Percentiles rank a stretch among this genome's conserved stretches.
phyloP scores from a whole-genome alignment of 2,329 filamentous ascomycete genomes.

The Scedosporium apiospermum region DNA sequence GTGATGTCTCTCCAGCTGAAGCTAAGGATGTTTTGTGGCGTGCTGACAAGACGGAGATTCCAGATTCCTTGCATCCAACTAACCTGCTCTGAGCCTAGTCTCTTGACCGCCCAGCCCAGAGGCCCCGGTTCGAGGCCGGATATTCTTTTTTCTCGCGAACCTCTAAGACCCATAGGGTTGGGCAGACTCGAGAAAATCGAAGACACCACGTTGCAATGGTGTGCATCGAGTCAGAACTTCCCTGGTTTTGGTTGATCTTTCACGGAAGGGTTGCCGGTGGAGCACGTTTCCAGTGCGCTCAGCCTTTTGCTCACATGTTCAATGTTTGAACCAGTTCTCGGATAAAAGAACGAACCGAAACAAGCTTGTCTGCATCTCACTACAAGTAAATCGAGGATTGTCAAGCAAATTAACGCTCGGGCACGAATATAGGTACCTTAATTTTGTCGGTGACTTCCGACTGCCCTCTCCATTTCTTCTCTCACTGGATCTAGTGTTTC shows the following conservation, averaged over 20 bases:
- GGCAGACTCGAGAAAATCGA: neutral
- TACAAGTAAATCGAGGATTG: neutral
- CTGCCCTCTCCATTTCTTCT: neutral
- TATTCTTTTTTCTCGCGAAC: neutral
- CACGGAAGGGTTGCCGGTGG: neutral
- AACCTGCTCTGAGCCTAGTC: neutral
- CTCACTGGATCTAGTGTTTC: neutral
- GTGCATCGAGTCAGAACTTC: neutral
- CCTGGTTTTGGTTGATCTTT: neutral
- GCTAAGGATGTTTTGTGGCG: neutral
- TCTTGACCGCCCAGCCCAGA: neutral
- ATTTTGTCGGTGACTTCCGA: neutral
- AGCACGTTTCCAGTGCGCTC: neutral
- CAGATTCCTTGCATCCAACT: neutral
- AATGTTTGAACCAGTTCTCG: neutral
- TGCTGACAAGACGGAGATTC: neutral
- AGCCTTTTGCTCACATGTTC: neutral
- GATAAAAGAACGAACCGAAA: neutral
- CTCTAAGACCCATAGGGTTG: neutral
- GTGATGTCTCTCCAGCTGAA: neutral
- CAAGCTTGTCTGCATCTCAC: neutral
- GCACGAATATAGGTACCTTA: neutral
- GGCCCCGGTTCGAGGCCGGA: neutral
- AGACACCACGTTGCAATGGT: neutral
- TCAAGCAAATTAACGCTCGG: neutral